phyloP scores from a whole-genome alignment of 192 early-diverging fungal species.

The Phycomyces nitens region DNA sequence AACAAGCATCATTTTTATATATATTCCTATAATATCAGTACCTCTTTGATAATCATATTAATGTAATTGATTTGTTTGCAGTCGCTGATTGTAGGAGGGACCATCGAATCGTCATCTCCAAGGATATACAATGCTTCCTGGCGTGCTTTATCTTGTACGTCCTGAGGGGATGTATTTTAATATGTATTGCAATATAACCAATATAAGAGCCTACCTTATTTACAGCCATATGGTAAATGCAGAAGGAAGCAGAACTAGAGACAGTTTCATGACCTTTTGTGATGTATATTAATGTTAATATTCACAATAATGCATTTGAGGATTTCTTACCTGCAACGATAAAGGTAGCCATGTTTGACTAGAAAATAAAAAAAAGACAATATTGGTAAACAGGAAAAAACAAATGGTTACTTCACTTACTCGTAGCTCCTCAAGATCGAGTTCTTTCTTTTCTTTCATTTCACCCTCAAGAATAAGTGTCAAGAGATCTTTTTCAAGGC shows the following conservation, averaged over 20 bases:
- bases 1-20: neutral
- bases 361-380: neutral
- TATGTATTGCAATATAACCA: too few species aligned
- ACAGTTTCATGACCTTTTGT: constrained; percentile 17
- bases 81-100: neutral
- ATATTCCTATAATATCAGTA: neutral
- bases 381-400: constrained; percentile 43
- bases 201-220: too few species aligned
- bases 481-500: constrained; percentile 26
- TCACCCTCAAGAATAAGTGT: constrained; percentile 52
- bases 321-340: neutral
- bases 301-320: too few species aligned
- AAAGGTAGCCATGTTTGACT: neutral
- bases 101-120: constrained; percentile 10
- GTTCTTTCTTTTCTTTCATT: constrained; percentile 34
- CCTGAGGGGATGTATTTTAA: constrained; percentile 6
- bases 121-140: constrained; percentile 17
- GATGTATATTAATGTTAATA: too few species aligned
- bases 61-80: constrained; percentile 16
- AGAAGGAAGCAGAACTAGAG: constrained; percentile 25
- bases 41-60: constrained; percentile 19
- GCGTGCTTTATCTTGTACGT: constrained; percentile 22
- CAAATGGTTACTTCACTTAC: constrained; percentile 46
- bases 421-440: constrained; percentile 28
- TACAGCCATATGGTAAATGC: constrained; percentile 46